Percentiles rank a stretch among this genome's conserved stretches.
Evolutionary conservation across 2,329 filamentous ascomycete genomes (phyloP).

Genomic region (Helotiales sp.): DNA sequence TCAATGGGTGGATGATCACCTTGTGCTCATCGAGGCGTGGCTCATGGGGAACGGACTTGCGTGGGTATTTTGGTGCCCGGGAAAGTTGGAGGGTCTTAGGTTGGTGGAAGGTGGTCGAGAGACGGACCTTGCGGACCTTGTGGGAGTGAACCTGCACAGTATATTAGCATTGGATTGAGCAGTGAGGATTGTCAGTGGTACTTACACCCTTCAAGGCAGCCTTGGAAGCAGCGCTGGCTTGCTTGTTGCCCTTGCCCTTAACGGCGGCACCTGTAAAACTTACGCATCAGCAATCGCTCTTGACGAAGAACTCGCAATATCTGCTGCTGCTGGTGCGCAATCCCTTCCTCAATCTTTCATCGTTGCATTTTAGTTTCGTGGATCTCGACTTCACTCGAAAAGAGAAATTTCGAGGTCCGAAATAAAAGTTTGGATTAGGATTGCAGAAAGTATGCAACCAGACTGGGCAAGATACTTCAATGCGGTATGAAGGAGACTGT

Average conservation of each 20-base stretch:
- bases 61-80: constrained; percentile 92
- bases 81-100: constrained; percentile 95
- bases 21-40: constrained; percentile 96
- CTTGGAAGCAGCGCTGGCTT: constrained; percentile 94
- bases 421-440: constrained; percentile 30
- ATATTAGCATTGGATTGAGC: constrained; percentile 46
- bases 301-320: constrained; percentile 69
- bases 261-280: constrained; percentile 59
- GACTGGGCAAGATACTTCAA: constrained; percentile 23
- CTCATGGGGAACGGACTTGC: constrained; percentile 89
- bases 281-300: constrained; percentile 75
- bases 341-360: constrained; percentile 27
- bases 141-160: constrained; percentile 68
- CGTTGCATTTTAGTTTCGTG: constrained; percentile 23
- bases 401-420: constrained; percentile 24
- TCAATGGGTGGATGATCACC: constrained; percentile 96
- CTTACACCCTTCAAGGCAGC: constrained; percentile 94
- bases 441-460: constrained; percentile 29
- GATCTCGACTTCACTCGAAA: constrained; percentile 16
- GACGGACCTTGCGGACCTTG: constrained; percentile 92
- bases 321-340: constrained; percentile 66
- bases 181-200: constrained; percentile 48
- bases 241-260: constrained; percentile 71
- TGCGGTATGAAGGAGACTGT: constrained; percentile 37
- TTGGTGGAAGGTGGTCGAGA: constrained; percentile 93